These are phyloP conservation scores for Ceratocystis cubensis DNA, from an alignment of 2,329 filamentous ascomycete species.

Conservation along the genomic window DNA sequence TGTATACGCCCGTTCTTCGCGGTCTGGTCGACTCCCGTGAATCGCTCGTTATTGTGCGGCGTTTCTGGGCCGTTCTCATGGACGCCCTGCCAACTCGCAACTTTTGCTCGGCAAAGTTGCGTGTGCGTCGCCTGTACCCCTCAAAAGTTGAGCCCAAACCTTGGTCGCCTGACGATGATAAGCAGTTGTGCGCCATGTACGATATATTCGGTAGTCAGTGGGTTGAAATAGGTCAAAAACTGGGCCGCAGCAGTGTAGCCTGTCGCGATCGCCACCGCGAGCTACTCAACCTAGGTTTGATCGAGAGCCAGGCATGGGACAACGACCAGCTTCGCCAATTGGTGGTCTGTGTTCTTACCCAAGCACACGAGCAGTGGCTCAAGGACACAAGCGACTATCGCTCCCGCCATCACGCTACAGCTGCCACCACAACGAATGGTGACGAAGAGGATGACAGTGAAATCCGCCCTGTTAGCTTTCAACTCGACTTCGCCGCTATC, in stretches of 20 bases:
- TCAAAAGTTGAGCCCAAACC: not conserved
- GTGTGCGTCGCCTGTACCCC: conserved; percentile 13
- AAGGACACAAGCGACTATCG: conserved; percentile 9
- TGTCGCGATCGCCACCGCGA: conserved; percentile 16
- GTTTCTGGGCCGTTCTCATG: conserved; percentile 8
- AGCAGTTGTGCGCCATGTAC: not conserved
- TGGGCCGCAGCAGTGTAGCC: conserved; percentile 14
- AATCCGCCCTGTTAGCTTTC: not conserved
- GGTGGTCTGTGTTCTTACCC: conserved; percentile 15
- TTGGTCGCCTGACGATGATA: conserved; percentile 16
- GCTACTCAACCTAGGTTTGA: conserved; percentile 7
- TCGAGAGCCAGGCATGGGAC: conserved; percentile 8
- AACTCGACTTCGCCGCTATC: conserved; percentile 8
- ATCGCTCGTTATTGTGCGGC: conserved; percentile 6
- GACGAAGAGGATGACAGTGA: conserved; percentile 1
- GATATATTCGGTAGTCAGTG: conserved; percentile 12
- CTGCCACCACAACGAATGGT: not conserved
- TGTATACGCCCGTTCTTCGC: conserved; percentile 19
- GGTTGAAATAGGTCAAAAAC: conserved; percentile 8
- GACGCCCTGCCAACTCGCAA: conserved; percentile 10
- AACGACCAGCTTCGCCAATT: conserved; percentile 12
- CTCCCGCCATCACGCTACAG: not conserved
- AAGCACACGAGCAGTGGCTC: conserved; percentile 13
- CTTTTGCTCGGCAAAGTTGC: conserved; percentile 15
- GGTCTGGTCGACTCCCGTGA: conserved; percentile 13